Percentiles rank a stretch among this genome's conserved stretches.
These are phyloP conservation scores for Amanita polypyramis DNA, from an alignment of 768 basidiomycete species.

Conservation along the genomic window DNA sequence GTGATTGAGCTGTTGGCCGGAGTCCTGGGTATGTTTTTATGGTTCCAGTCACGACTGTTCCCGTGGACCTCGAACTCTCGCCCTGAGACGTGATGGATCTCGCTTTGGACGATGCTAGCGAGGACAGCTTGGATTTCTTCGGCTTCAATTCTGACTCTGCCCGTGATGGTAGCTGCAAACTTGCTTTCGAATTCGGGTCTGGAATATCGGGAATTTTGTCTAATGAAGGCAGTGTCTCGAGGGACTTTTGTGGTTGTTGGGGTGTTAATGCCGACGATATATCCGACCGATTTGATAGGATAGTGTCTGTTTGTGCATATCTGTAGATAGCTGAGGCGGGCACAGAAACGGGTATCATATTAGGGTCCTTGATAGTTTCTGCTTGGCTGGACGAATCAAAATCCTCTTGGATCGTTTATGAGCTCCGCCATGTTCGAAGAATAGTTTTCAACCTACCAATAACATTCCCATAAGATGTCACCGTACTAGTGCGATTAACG, in stretches of 20 bases:
- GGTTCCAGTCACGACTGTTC: slow-evolving; percentile 43
- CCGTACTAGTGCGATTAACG: slow-evolving; percentile 28
- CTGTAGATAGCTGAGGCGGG: slow-evolving; percentile 55
- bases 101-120: slow-evolving; percentile 55
- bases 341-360: slow-evolving; percentile 34
- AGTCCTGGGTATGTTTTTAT: slow-evolving; percentile 65
- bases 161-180: slow-evolving; percentile 15
- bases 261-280: slow-evolving; percentile 27
- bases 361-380: slow-evolving; percentile 10
- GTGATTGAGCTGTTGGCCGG: slow-evolving; percentile 56
- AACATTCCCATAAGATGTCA: slow-evolving; percentile 54
- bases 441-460: slow-evolving; percentile 32
- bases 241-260: slow-evolving; percentile 29
- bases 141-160: slow-evolving; percentile 16
- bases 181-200: slow-evolving; percentile 40
- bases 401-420: not conserved
- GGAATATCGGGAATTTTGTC: slow-evolving; percentile 48
- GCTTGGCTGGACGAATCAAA: not conserved
- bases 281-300: slow-evolving; percentile 42
- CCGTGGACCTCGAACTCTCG: slow-evolving; percentile 46
- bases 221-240: slow-evolving; percentile 31
- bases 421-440: not conserved
- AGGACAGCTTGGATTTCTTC: slow-evolving; percentile 59
- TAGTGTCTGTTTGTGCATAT: slow-evolving; percentile 46
- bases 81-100: slow-evolving; percentile 33